A percentile compares a stretch with the other conserved stretches of the same genome.
Evolutionary conservation across 352 stramenopile genomes (phyloP).

Genomic region (Phytophthora rubi): DNA sequence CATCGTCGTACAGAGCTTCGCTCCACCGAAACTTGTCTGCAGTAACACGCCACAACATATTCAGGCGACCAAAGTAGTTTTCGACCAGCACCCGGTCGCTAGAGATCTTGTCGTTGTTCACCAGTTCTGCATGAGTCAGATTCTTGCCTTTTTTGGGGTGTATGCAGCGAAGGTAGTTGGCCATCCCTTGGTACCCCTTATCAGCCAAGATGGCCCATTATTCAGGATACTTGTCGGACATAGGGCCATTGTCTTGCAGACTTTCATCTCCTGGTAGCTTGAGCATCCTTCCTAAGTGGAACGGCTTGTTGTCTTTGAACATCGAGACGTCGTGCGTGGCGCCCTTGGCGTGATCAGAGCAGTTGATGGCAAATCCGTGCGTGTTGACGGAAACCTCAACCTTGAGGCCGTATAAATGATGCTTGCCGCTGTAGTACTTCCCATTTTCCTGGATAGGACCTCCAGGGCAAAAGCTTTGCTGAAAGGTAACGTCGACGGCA

Average conservation of each 20-base stretch:
- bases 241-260: background rate
- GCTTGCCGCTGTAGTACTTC: slow-evolving; percentile 5
- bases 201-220: slow-evolving; percentile 1
- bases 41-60: slow-evolving; percentile 1
- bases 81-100: slow-evolving; percentile 2
- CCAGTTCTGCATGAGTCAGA: slow-evolving; percentile 1
- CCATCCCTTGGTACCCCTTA: slow-evolving; percentile 1
- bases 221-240: background rate
- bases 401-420: slow-evolving; percentile 7
- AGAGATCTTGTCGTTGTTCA: slow-evolving; percentile 9
- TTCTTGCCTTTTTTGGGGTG: slow-evolving; percentile 6
- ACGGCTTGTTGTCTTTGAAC: background rate
- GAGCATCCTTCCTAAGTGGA: background rate
- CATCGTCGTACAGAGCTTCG: slow-evolving; percentile 8
- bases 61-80: slow-evolving; percentile 6
- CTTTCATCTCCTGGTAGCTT: background rate
- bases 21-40: slow-evolving; percentile 4
- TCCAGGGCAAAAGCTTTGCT: background rate
- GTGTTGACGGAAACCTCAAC: slow-evolving; percentile 4
- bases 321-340: slow-evolving; percentile 3
- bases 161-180: slow-evolving; percentile 5
- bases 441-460: background rate
- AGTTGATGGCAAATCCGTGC: slow-evolving; percentile 5
- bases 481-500: slow-evolving; percentile 7
- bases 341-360: background rate